Conservation (phyloP, 2,329 filamentous ascomycete genomes). For the Xylaria sp. region DNA sequence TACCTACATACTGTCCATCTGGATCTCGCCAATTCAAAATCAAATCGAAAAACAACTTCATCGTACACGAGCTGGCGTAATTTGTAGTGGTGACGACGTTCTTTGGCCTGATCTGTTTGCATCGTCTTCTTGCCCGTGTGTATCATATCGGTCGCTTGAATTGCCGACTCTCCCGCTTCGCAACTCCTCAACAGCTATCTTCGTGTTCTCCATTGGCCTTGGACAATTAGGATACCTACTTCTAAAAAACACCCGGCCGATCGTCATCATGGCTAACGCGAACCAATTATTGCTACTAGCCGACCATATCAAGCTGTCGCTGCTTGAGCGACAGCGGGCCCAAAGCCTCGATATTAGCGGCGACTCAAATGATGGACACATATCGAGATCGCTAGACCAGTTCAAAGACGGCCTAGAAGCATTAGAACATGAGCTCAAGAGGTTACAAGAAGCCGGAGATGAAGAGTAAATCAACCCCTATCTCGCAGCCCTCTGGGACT, state of each 20-base stretch:
- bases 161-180: conserved; percentile 16
- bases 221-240: conserved; percentile 10
- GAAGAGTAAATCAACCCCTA: conserved; percentile 56
- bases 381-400: conserved; percentile 85
- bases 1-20: background rate
- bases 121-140: conserved; percentile 5
- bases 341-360: conserved; percentile 79
- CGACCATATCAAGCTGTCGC: conserved; percentile 95
- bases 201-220: conserved; percentile 2
- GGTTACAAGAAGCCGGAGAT: conserved; percentile 68
- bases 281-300: conserved; percentile 89
- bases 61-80: background rate
- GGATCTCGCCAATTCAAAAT: conserved; percentile 2
- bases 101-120: background rate
- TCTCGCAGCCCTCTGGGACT: background rate
- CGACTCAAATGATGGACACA: conserved; percentile 84
- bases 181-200: background rate
- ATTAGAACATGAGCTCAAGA: conserved; percentile 67
- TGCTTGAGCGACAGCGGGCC: conserved; percentile 89
- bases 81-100: conserved; percentile 3
- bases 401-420: conserved; percentile 79
- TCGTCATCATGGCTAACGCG: conserved; percentile 57
- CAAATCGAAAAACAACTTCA: background rate
- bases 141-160: background rate
- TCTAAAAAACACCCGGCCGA: background rate